Evolutionary conservation across 768 basidiomycete species (phyloP), one percentile per base, ranked within the genome.

Genomic region (Lactarius pseudohatsudake): DNA sequence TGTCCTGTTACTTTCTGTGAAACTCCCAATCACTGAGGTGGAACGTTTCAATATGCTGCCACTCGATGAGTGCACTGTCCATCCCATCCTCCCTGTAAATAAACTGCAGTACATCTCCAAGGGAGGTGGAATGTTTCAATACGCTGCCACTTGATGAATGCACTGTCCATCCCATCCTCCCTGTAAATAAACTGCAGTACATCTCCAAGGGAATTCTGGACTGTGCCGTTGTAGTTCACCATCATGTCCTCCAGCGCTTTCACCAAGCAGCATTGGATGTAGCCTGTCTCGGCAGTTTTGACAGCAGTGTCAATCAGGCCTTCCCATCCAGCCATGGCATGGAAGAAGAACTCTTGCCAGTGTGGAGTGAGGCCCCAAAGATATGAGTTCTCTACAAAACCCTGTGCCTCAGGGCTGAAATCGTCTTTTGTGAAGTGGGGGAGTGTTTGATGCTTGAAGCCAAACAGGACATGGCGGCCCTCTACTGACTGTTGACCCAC

Each of bases 271-370:
- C 96, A 91, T 76, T 99, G 97, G 73, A 98, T 99, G 76, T 98
- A 98, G 70, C 97, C 97, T 0, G 97, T 98, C 79, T 99, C 97
- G 55, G 97, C 97, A 4, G 97, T 99, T 82, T 98, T 99, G 76
- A 99, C 96, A 47, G 97, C 97, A 3, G 97, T 98, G 83, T 99
- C 97, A 73, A 98, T 98, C 61, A 99, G 79, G 82, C 97, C 97
- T 78, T 98, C 97, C 72, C 97, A 92, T 78, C 97, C 96, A 72
- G 96, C 96, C 96, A 98, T 98, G 64, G 97, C 96, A 77, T 99
- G 97, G 87, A 99, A 98, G 84, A 98, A 98, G 83, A 94, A 99
- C 75, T 99, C 97, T 70, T 98, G 95, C n/a, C n/a, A n/a, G n/a
- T n/a, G n/a, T 0, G 97, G 96, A 3, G 96, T 98, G 66, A 99